Percentiles rank a stretch among this genome's conserved stretches.
phyloP scores from a whole-genome alignment of 352 stramenopile genomes.

The Phytopythium chamaehyphon region DNA sequence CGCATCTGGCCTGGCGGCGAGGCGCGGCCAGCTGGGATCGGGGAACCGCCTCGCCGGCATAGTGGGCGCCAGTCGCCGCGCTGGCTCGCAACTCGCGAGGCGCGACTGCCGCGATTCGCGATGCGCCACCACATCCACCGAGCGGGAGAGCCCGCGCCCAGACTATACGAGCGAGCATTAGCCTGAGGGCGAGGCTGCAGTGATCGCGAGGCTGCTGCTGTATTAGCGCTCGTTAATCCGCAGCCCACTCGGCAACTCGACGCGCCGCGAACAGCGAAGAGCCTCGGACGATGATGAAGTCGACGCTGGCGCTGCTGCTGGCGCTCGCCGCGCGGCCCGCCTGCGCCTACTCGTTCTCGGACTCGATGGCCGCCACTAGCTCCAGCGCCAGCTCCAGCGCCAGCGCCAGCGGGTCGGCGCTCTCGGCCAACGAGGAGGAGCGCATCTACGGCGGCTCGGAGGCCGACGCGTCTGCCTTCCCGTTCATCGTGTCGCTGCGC shows the following conservation, averaged over 20 bases:
- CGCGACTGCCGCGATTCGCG: no score
- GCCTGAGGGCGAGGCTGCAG: no score
- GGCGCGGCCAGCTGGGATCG: no score
- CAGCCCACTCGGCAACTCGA: no score
- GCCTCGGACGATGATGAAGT: constrained; percentile 10
- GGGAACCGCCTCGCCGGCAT: no score
- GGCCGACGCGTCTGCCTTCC: constrained; percentile 40
- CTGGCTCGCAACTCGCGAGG: no score
- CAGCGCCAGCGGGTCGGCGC: constrained; percentile 12
- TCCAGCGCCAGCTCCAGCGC: constrained; percentile 6
- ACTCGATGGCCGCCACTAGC: constrained; percentile 16
- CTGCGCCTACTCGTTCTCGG: constrained; percentile 24
- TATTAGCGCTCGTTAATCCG: background rate
- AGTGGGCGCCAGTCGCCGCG: no score
- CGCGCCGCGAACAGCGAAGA: constrained; percentile 11
- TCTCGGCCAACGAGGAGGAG: constrained; percentile 32
- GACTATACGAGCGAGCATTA: no score
- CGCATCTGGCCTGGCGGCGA: no score
- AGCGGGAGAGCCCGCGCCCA: no score
- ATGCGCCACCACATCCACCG: no score
- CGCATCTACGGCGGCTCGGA: constrained; percentile 62
- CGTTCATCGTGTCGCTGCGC: constrained; percentile 57
- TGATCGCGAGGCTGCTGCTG: background rate
- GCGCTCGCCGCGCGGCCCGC: constrained; percentile 12
- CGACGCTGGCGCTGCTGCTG: constrained; percentile 15